These are phyloP conservation scores for Zelopaecilomyces penicillatus DNA, from an alignment of 2,329 filamentous ascomycete species.

Conservation along the genomic window DNA sequence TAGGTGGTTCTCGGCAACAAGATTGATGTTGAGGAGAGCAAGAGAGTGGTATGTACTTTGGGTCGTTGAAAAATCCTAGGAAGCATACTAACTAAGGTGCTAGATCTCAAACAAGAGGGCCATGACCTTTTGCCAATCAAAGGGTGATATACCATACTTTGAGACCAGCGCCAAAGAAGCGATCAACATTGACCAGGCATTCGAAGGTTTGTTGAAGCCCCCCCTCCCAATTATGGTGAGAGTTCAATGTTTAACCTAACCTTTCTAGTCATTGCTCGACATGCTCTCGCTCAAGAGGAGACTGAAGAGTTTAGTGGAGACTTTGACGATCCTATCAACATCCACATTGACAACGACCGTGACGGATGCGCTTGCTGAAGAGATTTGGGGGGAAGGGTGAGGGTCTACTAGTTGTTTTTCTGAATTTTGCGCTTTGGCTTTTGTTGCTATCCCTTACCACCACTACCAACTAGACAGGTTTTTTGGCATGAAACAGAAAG, in stretches of 20 bases:
- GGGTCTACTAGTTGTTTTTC: background rate
- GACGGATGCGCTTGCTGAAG: conserved; percentile 85
- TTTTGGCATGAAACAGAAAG: too few relatives aligned
- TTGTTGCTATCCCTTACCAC: background rate
- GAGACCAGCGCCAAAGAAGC: conserved; percentile 99
- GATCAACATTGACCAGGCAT: conserved; percentile 85
- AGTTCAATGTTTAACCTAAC: background rate
- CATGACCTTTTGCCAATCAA: conserved; percentile 95
- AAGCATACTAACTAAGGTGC: background rate
- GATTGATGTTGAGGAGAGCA: conserved; percentile 97
- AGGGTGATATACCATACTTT: conserved; percentile 96
- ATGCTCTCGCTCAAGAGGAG: conserved; percentile 92
- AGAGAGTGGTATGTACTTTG: conserved; percentile 62
- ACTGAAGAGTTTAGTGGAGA: conserved; percentile 96
- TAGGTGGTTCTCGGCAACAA: conserved; percentile 96
- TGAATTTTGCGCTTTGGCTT: conserved; percentile 1
- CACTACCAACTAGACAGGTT: background rate
- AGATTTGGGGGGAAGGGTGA: conserved; percentile 2
- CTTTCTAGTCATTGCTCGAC: conserved; percentile 77
- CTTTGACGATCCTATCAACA: conserved; percentile 96
- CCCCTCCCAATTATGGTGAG: background rate
- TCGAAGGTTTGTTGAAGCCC: conserved; percentile 46
- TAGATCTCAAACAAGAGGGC: conserved; percentile 92
- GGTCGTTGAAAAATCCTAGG: too few relatives aligned
- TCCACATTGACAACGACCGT: conserved; percentile 88